phyloP scores from a whole-genome alignment of 1,284 basidiomycete species.

The Malassezia slooffiae region DNA sequence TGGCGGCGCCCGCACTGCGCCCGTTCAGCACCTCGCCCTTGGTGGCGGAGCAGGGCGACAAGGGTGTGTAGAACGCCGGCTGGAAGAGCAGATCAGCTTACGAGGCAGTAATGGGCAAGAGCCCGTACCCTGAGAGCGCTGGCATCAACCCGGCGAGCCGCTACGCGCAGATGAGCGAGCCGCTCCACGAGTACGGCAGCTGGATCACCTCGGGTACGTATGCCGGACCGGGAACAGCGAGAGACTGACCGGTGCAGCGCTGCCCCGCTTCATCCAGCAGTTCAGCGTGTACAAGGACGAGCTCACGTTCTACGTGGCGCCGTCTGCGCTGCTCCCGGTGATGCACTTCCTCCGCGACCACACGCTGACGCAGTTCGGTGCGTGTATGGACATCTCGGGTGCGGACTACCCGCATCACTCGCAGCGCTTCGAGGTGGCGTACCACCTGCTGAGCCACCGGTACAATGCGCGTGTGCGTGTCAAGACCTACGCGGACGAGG shows the following conservation, averaged over 20 bases:
- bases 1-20: slow-evolving; percentile 5
- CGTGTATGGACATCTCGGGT: slow-evolving; percentile 82
- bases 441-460: slow-evolving; percentile 77
- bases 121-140: slow-evolving; percentile 35
- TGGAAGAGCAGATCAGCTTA: too few species aligned
- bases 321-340: slow-evolving; percentile 69
- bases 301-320: slow-evolving; percentile 76
- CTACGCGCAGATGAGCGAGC: slow-evolving; percentile 23
- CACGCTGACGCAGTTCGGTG: slow-evolving; percentile 87
- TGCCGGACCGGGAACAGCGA: neutral
- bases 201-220: slow-evolving; percentile 42
- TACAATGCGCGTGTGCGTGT: slow-evolving; percentile 70
- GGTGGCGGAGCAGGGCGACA: slow-evolving; percentile 26
- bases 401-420: slow-evolving; percentile 88
- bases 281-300: slow-evolving; percentile 70
- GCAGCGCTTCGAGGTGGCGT: slow-evolving; percentile 93
- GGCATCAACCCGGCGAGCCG: slow-evolving; percentile 37
- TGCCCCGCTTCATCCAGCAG: slow-evolving; percentile 45
- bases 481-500: slow-evolving; percentile 94
- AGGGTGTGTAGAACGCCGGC: slow-evolving; percentile 13
- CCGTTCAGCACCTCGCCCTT: slow-evolving; percentile 2
- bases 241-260: slow-evolving; percentile 19
- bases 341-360: slow-evolving; percentile 93
- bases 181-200: slow-evolving; percentile 42
- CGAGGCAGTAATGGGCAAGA: slow-evolving; percentile 28